A percentile compares a stretch with the other conserved stretches of the same genome.
These are phyloP conservation scores for Phytopythium boreale DNA, from an alignment of 352 stramenopile genomes.

Conservation along the genomic window DNA sequence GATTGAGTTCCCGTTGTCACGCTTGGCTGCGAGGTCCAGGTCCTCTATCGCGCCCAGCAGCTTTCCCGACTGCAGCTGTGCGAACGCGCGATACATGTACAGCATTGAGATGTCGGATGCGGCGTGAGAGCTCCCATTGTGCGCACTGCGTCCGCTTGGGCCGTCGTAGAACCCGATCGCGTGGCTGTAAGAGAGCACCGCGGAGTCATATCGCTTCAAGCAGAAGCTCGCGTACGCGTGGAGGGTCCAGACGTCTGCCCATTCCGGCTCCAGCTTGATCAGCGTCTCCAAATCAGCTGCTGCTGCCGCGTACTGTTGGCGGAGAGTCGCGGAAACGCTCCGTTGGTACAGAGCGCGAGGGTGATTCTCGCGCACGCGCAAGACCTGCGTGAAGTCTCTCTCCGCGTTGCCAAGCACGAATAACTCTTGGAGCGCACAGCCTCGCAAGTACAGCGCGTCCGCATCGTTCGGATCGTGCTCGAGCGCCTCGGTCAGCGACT, in stretches of 20 bases:
- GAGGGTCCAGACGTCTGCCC: conserved; percentile 36
- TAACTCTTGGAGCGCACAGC: conserved; percentile 47
- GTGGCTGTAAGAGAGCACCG: conserved; percentile 31
- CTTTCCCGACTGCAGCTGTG: conserved; percentile 23
- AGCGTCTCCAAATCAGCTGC: conserved; percentile 24
- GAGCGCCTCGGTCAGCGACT: conserved; percentile 43
- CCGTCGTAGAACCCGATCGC: conserved; percentile 26
- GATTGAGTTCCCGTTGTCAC: conserved; percentile 38
- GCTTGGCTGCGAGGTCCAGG: conserved; percentile 36
- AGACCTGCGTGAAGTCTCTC: conserved; percentile 34
- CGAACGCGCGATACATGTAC: conserved; percentile 34
- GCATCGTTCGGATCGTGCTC: conserved; percentile 17
- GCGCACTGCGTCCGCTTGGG: not conserved
- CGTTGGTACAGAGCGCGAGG: conserved; percentile 34
- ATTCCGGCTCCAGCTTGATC: conserved; percentile 29
- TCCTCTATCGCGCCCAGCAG: conserved; percentile 22
- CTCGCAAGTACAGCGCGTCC: conserved; percentile 44
- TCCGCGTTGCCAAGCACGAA: conserved; percentile 35
- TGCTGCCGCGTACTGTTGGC: conserved; percentile 28
- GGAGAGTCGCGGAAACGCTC: conserved; percentile 35
- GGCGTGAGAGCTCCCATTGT: not conserved
- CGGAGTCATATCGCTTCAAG: conserved; percentile 20
- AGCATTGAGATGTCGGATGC: conserved; percentile 18
- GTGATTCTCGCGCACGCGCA: conserved; percentile 16
- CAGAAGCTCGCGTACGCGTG: conserved; percentile 48